Evolutionary conservation across 2,329 filamentous ascomycete species (phyloP).

Genomic region (Pseudonectria foliicola): DNA sequence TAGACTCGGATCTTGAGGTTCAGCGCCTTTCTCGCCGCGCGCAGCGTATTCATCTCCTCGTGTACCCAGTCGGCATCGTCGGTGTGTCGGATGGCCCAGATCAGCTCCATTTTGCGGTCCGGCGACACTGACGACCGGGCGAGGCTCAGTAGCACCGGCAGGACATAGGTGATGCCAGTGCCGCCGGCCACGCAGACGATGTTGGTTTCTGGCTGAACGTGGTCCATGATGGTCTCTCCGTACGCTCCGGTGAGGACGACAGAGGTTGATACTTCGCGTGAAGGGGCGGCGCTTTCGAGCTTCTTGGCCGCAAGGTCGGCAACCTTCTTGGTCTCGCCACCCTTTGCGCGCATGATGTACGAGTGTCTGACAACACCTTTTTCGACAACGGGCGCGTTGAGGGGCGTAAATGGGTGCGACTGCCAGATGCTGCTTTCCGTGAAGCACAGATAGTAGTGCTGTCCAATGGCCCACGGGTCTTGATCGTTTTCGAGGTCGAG

Average conservation of each 20-base stretch:
- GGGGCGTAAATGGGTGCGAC: constrained; percentile 63
- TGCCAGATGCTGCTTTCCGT: constrained; percentile 62
- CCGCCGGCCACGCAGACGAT: constrained; percentile 34
- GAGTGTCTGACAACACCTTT: constrained; percentile 40
- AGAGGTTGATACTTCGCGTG: constrained; percentile 33
- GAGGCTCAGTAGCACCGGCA: constrained; percentile 29
- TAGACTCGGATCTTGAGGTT: constrained; percentile 49
- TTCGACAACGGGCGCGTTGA: constrained; percentile 42
- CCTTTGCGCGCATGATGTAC: constrained; percentile 51
- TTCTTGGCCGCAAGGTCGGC: constrained; percentile 37
- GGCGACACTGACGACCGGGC: constrained; percentile 35
- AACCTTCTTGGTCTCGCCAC: constrained; percentile 52
- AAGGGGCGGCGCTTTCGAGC: constrained; percentile 17
- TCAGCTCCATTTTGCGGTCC: constrained; percentile 48
- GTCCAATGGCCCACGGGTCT: constrained; percentile 55
- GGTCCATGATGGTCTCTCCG: constrained; percentile 42
- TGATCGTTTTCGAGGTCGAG: constrained; percentile 59
- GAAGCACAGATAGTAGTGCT: constrained; percentile 68
- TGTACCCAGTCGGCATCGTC: constrained; percentile 52
- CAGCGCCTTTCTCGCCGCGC: constrained; percentile 27
- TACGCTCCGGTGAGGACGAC: constrained; percentile 59
- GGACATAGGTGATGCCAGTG: constrained; percentile 34
- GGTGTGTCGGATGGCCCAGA: constrained; percentile 55
- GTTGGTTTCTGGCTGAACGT: constrained; percentile 33
- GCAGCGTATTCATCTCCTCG: constrained; percentile 46